phyloP scores from a whole-genome alignment of 1,284 basidiomycete species.

The Irpex lacteus region DNA sequence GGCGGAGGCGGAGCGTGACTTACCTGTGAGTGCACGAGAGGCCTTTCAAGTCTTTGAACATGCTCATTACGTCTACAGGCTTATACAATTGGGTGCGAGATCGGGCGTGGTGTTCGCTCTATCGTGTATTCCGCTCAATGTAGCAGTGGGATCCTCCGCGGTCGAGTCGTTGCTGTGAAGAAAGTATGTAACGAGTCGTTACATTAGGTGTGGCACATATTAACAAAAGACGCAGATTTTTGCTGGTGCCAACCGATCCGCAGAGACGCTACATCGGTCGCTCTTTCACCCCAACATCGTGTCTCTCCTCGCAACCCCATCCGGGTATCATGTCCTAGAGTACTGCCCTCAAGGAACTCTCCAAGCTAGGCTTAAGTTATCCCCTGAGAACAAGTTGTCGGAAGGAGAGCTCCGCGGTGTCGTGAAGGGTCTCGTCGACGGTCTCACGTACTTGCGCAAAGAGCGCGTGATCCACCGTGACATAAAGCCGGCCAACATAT shows the following conservation, averaged over 20 bases:
- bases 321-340: slow-evolving; percentile 43
- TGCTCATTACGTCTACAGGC: slow-evolving; percentile 25
- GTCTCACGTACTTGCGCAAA: slow-evolving; percentile 41
- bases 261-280: slow-evolving; percentile 34
- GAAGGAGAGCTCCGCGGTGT: slow-evolving; percentile 39
- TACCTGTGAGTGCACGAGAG: not conserved
- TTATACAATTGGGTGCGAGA: slow-evolving; percentile 37
- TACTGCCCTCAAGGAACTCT: slow-evolving; percentile 42
- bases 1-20: not conserved
- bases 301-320: slow-evolving; percentile 43
- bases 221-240: slow-evolving; percentile 7
- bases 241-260: slow-evolving; percentile 14
- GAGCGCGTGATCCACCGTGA: slow-evolving; percentile 30
- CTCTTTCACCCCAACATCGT: slow-evolving; percentile 49
- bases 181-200: slow-evolving; percentile 29
- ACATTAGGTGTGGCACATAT: slow-evolving; percentile 5
- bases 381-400: slow-evolving; percentile 22
- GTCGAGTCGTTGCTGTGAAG: slow-evolving; percentile 39
- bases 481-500: slow-evolving; percentile 23
- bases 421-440: slow-evolving; percentile 38
- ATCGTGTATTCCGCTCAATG: slow-evolving; percentile 38
- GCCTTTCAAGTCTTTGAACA: not conserved
- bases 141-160: slow-evolving; percentile 38
- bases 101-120: slow-evolving; percentile 28
- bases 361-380: slow-evolving; percentile 26